Base-by-base conservation (phyloP, 805 yeast species). In the Candida broadrunensis region DNA sequence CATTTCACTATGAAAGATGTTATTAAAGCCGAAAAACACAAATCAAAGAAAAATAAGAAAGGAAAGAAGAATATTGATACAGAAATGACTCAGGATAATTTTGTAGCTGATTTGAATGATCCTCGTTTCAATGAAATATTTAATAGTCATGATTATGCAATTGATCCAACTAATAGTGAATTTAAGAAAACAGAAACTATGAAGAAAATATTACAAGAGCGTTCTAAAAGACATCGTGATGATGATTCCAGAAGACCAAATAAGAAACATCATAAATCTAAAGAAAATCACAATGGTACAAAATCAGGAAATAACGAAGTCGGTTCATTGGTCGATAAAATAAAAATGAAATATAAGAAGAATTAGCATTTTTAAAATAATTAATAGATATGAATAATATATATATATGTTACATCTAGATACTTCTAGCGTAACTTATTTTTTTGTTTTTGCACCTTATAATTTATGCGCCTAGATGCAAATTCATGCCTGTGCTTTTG, bases 161-260 rank as follows among this genome's bases (percentile, higher is more conserved):
- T 95, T 58, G 99, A 95, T 63, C 95, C 97, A 17, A 83, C 95
- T 16, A 81, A 75, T 55, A 85, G 95, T n/a, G 96, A 88, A 59
- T 91, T 78, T 72, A 89, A 86, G 67, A 80, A 83, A 63, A 90
- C 98, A 1, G 69, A 79, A 14, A 88, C 93, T 19, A 90, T 91
- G 96, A 82, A 83, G 57, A 75, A 83, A 60, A 77, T 93, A 42
- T 64, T 93, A 67, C 73, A 78, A 34, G 96, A 89, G 63, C 77
- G 96, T 49, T 73, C 77, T 32, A 79, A 80, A 57, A 75, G 82
- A 55, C 56, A 33, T 29, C 39, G 39, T 29, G 58, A 65, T 29
- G 55, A 55, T 34, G 24, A 32, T 2, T 18, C 19, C 14, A 16
- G 35, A 2, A 43, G 41, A 34, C 30, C 33, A 39, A 37, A 41